These are phyloP conservation scores for Clitopilus hobsonii DNA, from an alignment of 768 basidiomycete species.

Conservation along the genomic window DNA sequence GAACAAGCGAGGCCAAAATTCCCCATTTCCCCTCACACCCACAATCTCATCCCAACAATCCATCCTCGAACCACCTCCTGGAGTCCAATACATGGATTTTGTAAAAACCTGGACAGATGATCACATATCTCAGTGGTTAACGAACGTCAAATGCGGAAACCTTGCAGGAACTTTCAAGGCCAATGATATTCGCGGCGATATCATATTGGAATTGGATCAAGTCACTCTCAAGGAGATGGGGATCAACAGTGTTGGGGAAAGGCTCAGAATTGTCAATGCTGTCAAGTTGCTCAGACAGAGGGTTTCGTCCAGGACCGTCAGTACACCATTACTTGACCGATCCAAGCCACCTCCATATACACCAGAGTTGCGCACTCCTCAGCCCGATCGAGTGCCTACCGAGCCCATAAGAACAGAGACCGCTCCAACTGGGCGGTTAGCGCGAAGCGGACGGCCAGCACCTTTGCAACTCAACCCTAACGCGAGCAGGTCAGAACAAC, in stretches of 20 bases:
- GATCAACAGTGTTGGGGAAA: conserved; percentile 84
- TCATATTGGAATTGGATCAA: conserved; percentile 90
- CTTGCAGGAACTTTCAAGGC: conserved; percentile 68
- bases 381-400: conserved; percentile 6
- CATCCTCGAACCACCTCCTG: conserved; percentile 52
- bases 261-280: conserved; percentile 80
- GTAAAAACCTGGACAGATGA: conserved; percentile 68
- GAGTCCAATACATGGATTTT: conserved; percentile 56
- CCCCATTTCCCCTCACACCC: conserved; percentile 36
- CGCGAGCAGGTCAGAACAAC: conserved; percentile 44
- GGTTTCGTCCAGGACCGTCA: conserved; percentile 28
- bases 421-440: conserved; percentile 24
- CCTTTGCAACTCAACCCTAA: conserved; percentile 70
- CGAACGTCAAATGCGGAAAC: conserved; percentile 66
- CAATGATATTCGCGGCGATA: conserved; percentile 90
- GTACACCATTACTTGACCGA: conserved; percentile 12
- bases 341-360: conserved; percentile 10
- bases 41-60: conserved; percentile 23
- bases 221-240: conserved; percentile 86
- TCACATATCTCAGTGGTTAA: conserved; percentile 75
- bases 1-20: conserved; percentile 35
- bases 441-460: conserved; percentile 63
- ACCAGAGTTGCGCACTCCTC: background rate
- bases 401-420: conserved; percentile 14
- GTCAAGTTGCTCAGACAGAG: conserved; percentile 74